Evolutionary conservation across 2,329 filamentous ascomycete genomes (phyloP).

Genomic region (Hymenoscyphus albidus): DNA sequence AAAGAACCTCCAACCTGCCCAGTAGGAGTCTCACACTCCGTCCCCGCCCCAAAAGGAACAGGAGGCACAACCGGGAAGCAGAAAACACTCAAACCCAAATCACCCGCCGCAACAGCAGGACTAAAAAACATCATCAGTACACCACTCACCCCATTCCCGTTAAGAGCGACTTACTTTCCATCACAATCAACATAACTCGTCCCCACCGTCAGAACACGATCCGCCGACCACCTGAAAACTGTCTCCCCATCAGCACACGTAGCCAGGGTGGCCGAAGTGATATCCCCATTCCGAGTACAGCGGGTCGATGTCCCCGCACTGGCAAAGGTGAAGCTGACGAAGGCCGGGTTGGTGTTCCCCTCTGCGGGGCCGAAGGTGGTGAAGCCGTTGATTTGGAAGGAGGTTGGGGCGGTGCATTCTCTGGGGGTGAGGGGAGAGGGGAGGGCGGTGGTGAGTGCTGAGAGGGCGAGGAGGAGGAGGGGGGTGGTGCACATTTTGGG

Average conservation of each 20-base stretch:
- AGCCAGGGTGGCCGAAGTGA: background rate
- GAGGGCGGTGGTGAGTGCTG: slow-evolving; percentile 13
- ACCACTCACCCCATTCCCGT: too few relatives aligned
- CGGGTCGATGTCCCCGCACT: background rate
- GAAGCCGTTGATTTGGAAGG: slow-evolving; percentile 23
- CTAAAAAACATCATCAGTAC: background rate
- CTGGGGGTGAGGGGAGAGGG: slow-evolving; percentile 5
- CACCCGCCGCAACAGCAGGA: background rate
- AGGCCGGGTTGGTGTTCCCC: slow-evolving; percentile 13
- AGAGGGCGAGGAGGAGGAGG: slow-evolving; percentile 11
- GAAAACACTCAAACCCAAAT: slow-evolving; percentile 4
- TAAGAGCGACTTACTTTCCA: slow-evolving; percentile 12
- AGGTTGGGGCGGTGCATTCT: slow-evolving; percentile 9
- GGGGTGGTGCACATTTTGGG: slow-evolving; percentile 2
- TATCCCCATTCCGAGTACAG: slow-evolving; percentile 9
- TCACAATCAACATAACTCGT: slow-evolving; percentile 9
- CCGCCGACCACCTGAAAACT: slow-evolving; percentile 8
- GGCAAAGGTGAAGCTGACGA: slow-evolving; percentile 17
- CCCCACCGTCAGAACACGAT: slow-evolving; percentile 1
- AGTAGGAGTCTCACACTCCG: slow-evolving; percentile 17
- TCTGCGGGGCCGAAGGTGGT: slow-evolving; percentile 20
- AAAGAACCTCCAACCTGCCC: slow-evolving; percentile 7
- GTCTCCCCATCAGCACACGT: slow-evolving; percentile 7
- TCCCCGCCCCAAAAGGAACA: slow-evolving; percentile 14
- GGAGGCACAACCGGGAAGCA: slow-evolving; percentile 14